Evolutionary conservation across 805 yeast species (phyloP), one percentile per base, ranked within the genome.

Genomic region (Lipomyces yamadae): DNA sequence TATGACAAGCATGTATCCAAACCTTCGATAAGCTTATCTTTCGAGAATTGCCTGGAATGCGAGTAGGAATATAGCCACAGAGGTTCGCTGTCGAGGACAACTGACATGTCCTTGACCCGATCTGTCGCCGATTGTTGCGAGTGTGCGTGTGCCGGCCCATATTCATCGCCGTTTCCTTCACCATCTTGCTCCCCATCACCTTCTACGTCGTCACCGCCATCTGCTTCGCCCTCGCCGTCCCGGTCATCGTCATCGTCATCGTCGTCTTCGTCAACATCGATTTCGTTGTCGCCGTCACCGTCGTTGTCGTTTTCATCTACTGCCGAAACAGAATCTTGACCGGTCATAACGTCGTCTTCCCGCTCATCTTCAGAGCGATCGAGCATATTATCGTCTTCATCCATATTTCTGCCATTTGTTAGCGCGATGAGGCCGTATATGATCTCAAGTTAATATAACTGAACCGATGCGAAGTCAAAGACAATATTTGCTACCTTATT

Each of bases 1-100:
- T 87, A 86, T 0, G 84, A 78, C 2, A 83, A 80, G 7, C 91
- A 86, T 0, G 78, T 60, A 62, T 80, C 78, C 0, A 90, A 85
- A 35, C 84, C 84, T n/a, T 76, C 72, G 1, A 74, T 70, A 29
- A 81, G 73, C 7, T 74, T 76, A 35, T 42, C 35, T 30, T 52
- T 56, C 13, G 35, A 33, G 48, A 68, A 63, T 30, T 61, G 63
- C 5, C 69, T 62, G 7, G 73, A 67, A 33, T 66, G 74, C 4
- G 74, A 66, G 50, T 68, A 70, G 7, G 73, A 72, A 13, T 72
- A 75, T 3, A 69, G 73, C 52, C 71, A 69, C 70, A 65, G 10
- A 68, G 75, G 60, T 66, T 61, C 34, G 56, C 59, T 56, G 54
- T 61, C 53, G 42, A 72, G 72, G 54, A 73, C 71, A 62, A 71